phyloP scores from a whole-genome alignment of 2,329 filamentous ascomycete genomes.

The Fusarium falciforme region DNA sequence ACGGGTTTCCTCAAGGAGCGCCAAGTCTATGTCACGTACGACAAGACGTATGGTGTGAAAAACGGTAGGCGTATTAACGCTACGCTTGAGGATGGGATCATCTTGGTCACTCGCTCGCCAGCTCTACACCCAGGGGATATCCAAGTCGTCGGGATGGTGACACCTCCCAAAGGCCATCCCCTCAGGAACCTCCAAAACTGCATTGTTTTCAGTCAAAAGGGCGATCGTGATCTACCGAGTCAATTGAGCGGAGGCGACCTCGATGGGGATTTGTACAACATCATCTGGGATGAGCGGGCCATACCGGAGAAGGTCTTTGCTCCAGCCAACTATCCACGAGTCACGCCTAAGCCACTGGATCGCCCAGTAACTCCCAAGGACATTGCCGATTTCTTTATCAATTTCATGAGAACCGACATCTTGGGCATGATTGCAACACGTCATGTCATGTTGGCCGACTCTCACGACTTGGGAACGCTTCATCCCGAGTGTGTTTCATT shows the following conservation, averaged over 20 bases:
- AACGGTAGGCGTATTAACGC: slow-evolving; percentile 42
- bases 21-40: slow-evolving; percentile 74
- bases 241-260: slow-evolving; percentile 84
- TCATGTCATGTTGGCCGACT: slow-evolving; percentile 74
- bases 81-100: slow-evolving; percentile 50
- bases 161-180: slow-evolving; percentile 70
- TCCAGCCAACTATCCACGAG: slow-evolving; percentile 78
- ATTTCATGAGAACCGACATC: slow-evolving; percentile 77
- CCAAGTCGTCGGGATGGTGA: slow-evolving; percentile 71
- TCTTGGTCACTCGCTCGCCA: slow-evolving; percentile 82
- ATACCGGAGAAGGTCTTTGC: slow-evolving; percentile 54
- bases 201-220: slow-evolving; percentile 80
- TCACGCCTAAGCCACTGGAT: slow-evolving; percentile 67
- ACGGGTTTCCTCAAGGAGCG: slow-evolving; percentile 74
- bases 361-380: slow-evolving; percentile 70
- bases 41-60: slow-evolving; percentile 47
- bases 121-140: slow-evolving; percentile 86
- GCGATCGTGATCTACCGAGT: slow-evolving; percentile 79
- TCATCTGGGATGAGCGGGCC: slow-evolving; percentile 76
- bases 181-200: slow-evolving; percentile 76
- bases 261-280: slow-evolving; percentile 84
- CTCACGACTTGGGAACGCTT: slow-evolving; percentile 61
- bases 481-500: slow-evolving; percentile 64
- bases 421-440: slow-evolving; percentile 73
- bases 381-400: slow-evolving; percentile 84